Conservation (phyloP, 2,329 filamentous ascomycete species). For the Simplicillium sp. region DNA sequence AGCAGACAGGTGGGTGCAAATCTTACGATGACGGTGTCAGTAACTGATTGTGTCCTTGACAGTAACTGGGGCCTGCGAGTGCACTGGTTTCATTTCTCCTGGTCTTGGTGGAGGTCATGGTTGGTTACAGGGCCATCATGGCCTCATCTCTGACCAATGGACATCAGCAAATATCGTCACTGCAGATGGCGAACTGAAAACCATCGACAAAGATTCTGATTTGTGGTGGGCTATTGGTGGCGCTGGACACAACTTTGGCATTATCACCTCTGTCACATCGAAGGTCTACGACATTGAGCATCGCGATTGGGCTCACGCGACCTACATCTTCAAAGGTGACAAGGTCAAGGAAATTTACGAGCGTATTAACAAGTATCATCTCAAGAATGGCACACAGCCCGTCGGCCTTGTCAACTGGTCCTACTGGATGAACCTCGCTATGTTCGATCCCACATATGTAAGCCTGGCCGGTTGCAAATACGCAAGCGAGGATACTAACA, state of each 20-base stretch:
- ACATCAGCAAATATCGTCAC: slow-evolving; percentile 40
- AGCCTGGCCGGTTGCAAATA: slow-evolving; percentile 6
- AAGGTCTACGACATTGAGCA: slow-evolving; percentile 37
- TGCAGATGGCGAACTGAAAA: slow-evolving; percentile 32
- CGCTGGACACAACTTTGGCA: slow-evolving; percentile 51
- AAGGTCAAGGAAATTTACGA: slow-evolving; percentile 38
- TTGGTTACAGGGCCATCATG: slow-evolving; percentile 41
- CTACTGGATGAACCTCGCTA: slow-evolving; percentile 32
- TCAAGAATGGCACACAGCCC: slow-evolving; percentile 31
- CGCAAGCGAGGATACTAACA: background rate
- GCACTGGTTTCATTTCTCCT: slow-evolving; percentile 36
- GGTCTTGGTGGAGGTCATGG: slow-evolving; percentile 50
- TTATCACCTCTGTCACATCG: slow-evolving; percentile 38
- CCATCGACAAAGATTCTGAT: slow-evolving; percentile 31
- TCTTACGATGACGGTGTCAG: background rate
- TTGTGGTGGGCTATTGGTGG: slow-evolving; percentile 50
- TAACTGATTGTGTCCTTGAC: slow-evolving; percentile 16
- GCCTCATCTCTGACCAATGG: slow-evolving; percentile 44
- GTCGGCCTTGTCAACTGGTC: slow-evolving; percentile 38
- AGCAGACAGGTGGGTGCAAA: slow-evolving; percentile 32
- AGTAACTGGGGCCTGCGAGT: slow-evolving; percentile 43
- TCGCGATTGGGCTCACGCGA: slow-evolving; percentile 31
- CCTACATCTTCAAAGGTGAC: slow-evolving; percentile 34
- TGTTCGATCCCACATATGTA: slow-evolving; percentile 29
- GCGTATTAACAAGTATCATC: slow-evolving; percentile 32